phyloP scores from a whole-genome alignment of 257 asterid species.

The Salvia miltiorrhiza region DNA sequence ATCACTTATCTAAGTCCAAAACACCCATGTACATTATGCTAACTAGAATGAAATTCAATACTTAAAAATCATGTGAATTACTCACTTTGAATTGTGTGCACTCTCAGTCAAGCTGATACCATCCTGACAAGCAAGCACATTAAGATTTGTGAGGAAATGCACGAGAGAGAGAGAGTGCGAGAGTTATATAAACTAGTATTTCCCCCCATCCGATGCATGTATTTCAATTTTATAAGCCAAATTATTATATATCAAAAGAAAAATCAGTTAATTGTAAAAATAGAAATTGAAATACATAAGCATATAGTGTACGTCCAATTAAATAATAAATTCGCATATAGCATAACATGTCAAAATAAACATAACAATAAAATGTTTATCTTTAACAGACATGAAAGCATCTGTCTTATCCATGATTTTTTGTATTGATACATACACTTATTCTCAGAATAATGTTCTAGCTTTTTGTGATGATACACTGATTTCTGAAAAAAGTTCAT shows the following conservation, averaged over 20 bases:
- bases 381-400: no score
- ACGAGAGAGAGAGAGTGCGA: neutral
- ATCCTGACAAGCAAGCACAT: slow-evolving; percentile 55
- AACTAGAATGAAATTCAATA: neutral
- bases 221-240: neutral
- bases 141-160: slow-evolving; percentile 14
- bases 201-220: neutral
- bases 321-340: neutral
- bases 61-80: slow-evolving; percentile 9
- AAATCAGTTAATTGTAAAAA: neutral
- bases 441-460: no score
- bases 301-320: neutral
- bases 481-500: no score
- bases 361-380: neutral
- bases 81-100: slow-evolving; percentile 78
- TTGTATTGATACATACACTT: neutral
- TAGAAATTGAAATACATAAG: neutral
- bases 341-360: neutral
- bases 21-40: neutral
- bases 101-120: slow-evolving; percentile 67
- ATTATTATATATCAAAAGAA: neutral
- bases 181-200: neutral
- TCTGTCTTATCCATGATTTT: neutral
- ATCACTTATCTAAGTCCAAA: neutral
- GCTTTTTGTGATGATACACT: no score